These are phyloP conservation scores for Porphyrellus cyaneotinctus DNA, from an alignment of 768 basidiomycete species.

Conservation along the genomic window DNA sequence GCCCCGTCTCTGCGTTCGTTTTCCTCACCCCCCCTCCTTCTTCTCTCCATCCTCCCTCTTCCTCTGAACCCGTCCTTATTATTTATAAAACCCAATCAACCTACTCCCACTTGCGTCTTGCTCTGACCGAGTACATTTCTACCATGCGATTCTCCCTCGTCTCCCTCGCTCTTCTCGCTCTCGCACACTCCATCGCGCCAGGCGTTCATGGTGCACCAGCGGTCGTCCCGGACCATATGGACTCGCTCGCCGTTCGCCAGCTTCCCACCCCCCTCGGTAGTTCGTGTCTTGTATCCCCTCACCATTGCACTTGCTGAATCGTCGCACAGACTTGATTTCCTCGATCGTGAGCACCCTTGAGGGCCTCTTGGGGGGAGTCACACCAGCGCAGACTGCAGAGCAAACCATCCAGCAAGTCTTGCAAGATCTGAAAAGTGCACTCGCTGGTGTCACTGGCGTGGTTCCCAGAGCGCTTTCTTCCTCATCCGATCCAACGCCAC, in stretches of 20 bases:
- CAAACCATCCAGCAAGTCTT: neutral
- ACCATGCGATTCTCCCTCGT: constrained; percentile 24
- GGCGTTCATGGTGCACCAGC: constrained; percentile 18
- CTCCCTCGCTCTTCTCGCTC: constrained; percentile 17
- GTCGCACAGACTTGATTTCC: neutral
- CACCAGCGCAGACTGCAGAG: neutral
- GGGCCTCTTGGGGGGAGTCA: neutral
- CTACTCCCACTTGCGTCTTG: constrained; percentile 19
- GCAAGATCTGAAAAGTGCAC: neutral
- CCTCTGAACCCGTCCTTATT: constrained; percentile 8
- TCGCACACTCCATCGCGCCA: constrained; percentile 13
- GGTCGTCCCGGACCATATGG: neutral
- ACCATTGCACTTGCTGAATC: neutral
- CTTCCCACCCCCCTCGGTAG: fast-evolving
- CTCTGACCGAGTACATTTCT: constrained; percentile 21
- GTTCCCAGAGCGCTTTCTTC: constrained; percentile 4
- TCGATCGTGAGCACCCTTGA: neutral
- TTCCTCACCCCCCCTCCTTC: constrained; percentile 12
- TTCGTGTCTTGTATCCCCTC: neutral
- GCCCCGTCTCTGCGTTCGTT: neutral
- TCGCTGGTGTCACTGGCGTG: neutral
- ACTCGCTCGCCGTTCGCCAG: constrained; percentile 8
- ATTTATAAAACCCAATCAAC: constrained; percentile 15
- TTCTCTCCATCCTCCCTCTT: neutral
- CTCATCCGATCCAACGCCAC: neutral